Percentiles rank a stretch among this genome's conserved stretches.
These are phyloP conservation scores for Anisogramma anomala DNA, from an alignment of 2,329 filamentous ascomycete species.

Conservation along the genomic window DNA sequence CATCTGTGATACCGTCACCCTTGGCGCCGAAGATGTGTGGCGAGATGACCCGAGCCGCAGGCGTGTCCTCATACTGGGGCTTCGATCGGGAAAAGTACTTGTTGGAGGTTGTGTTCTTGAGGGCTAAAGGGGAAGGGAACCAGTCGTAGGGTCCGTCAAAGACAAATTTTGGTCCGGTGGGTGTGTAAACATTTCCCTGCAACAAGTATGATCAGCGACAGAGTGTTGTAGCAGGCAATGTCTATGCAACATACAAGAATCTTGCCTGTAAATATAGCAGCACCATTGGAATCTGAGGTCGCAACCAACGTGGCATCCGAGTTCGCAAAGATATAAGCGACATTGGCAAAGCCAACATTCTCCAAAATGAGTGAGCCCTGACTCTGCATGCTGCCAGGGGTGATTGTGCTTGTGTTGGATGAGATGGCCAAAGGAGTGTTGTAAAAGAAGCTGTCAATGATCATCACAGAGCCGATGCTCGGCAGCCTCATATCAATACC, in stretches of 20 bases:
- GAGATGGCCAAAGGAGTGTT: constrained; percentile 57
- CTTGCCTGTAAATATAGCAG: constrained; percentile 3
- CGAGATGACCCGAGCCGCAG: constrained; percentile 45
- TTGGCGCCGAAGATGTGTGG: constrained; percentile 52
- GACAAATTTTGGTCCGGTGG: constrained; percentile 31
- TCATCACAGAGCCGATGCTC: constrained; percentile 60
- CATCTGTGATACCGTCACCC: constrained; percentile 60
- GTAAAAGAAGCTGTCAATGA: constrained; percentile 61
- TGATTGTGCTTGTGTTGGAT: constrained; percentile 37
- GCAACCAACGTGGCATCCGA: constrained; percentile 26
- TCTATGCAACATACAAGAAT: neutral
- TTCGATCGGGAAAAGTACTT: constrained; percentile 43
- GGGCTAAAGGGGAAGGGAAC: constrained; percentile 38
- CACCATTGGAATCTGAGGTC: neutral
- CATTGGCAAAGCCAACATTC: constrained; percentile 31
- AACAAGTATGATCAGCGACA: neutral
- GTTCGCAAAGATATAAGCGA: constrained; percentile 25
- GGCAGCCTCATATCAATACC: constrained; percentile 55
- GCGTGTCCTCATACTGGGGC: constrained; percentile 50
- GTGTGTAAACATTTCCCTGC: constrained; percentile 55
- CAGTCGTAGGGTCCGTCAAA: constrained; percentile 35
- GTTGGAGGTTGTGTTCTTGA: constrained; percentile 35
- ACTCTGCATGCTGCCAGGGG: constrained; percentile 22
- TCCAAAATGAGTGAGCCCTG: constrained; percentile 35
- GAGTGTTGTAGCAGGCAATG: no score